phyloP scores from a whole-genome alignment of 2,329 filamentous ascomycete genomes.

The Sporothrix sp. region DNA sequence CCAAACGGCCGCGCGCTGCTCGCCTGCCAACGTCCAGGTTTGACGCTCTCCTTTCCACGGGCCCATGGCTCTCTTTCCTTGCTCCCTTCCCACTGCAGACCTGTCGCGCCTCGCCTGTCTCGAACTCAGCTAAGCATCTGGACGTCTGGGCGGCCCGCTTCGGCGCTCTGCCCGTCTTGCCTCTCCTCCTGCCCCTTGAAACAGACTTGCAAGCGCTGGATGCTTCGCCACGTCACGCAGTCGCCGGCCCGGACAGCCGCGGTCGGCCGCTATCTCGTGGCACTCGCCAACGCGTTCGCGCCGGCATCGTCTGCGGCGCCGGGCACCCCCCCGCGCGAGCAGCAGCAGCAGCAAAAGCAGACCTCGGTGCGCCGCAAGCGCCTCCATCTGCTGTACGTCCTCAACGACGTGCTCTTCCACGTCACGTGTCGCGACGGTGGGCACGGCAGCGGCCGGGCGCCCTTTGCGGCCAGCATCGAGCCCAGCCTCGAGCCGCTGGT shows the following conservation, averaged over 20 bases:
- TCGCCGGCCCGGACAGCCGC: constrained; percentile 57
- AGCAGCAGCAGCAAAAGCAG: constrained; percentile 16
- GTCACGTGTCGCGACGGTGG: constrained; percentile 43
- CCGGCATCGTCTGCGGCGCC: not conserved
- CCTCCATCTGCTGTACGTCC: constrained; percentile 65
- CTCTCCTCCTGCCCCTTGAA: constrained; percentile 13
- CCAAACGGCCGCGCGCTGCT: constrained; percentile 59
- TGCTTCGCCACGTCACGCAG: constrained; percentile 59
- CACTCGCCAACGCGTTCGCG: constrained; percentile 52
- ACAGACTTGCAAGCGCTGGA: constrained; percentile 85
- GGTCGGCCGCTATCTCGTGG: constrained; percentile 66
- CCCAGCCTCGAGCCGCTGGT: constrained; percentile 53
- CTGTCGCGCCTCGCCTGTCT: not conserved
- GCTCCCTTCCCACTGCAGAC: not conserved
- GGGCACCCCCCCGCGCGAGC: constrained; percentile 18
- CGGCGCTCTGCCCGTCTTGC: constrained; percentile 9
- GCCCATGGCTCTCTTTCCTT: not conserved
- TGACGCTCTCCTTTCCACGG: constrained; percentile 31
- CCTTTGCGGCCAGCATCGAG: constrained; percentile 48
- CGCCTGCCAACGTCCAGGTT: constrained; percentile 80
- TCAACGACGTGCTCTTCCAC: constrained; percentile 72
- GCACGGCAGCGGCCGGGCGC: constrained; percentile 21
- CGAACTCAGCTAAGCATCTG: not conserved
- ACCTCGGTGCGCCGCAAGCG: constrained; percentile 51
- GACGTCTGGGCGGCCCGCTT: not conserved